Evolutionary conservation across 202 grass and related monocot genomes (phyloP), one percentile per base, ranked within the genome.

Genomic region (Bolboschoenoplectus hybrid): DNA sequence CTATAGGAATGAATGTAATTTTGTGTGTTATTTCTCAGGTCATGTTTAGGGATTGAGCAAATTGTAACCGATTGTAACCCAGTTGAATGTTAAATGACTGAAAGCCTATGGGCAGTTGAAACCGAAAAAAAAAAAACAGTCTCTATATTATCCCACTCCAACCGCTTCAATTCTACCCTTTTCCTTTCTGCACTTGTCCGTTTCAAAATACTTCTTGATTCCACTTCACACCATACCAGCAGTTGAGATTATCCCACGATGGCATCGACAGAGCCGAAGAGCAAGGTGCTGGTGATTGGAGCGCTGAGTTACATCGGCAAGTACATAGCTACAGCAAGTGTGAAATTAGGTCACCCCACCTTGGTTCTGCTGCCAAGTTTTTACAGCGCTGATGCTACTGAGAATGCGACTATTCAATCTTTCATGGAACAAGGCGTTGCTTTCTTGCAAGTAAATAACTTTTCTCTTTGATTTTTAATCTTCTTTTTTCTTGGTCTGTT

Each of bases 221-320:
- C 72, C 19, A 76, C 49, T 26, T 4, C 36, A 1, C 39, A 41
- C 16, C 34, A 17, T 19, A 62, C 66, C 83, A 41, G 63, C 50
- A 69, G 74, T 47, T 2, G 10, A 65, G 74, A 68, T 63, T 20
- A 40, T 26, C 35, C n/a, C 17, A 76, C 45, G 49, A 76, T 76
- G 72, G 72, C 72, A 49, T 70, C 70, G 26, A n/a, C 26, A 2
- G 63, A 50, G 5, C 17, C 5, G 40, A 86, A 81, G 74, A 81
- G 74, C 85, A 86, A 60, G 78, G 73, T 87, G 17, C 78, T 87
- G 64, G 63, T 87, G 47, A 87, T 87, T 16, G 85, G 85, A 3
- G 85, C 63, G 2, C 68, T 75, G 17, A 78, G 63, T 11, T 63
- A 87, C 65, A n/a, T 87, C n/a, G 85, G 85, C 0, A 87, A 74